Evolutionary conservation across 306 rosid species (phyloP).

Genomic region (Cucurbita argyrosperma): DNA sequence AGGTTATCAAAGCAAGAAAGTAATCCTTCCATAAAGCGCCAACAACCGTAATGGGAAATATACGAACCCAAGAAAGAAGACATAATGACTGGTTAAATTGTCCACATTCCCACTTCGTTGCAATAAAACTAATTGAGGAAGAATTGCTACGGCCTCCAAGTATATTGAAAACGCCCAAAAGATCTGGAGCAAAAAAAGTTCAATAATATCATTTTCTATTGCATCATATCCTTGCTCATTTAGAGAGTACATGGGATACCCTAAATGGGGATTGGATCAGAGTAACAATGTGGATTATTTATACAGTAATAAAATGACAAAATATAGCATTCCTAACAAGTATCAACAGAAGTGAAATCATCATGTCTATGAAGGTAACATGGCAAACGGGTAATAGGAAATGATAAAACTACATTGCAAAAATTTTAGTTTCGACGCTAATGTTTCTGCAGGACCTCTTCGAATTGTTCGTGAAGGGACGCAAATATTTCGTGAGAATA

Average conservation of each 20-base stretch:
- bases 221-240: neutral
- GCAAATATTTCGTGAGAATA: no score
- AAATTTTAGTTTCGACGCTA: neutral
- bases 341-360: neutral
- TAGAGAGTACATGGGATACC: neutral
- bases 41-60: neutral
- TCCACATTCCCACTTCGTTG: conserved; percentile 92
- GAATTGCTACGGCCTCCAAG: conserved; percentile 83
- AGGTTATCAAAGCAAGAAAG: neutral
- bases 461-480: neutral
- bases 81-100: conserved; percentile 86
- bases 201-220: conserved; percentile 6
- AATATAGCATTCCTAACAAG: neutral
- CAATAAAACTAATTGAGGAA: conserved; percentile 79
- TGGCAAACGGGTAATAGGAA: neutral
- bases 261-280: neutral
- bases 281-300: neutral
- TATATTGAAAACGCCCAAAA: conserved; percentile 93
- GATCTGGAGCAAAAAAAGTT: conserved; percentile 29
- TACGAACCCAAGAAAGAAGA: conserved; percentile 77
- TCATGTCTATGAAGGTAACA: neutral
- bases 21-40: neutral
- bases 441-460: neutral
- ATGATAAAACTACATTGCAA: neutral
- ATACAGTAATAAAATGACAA: neutral